A percentile compares a stretch with the other conserved stretches of the same genome.
These are phyloP conservation scores for Letharia lupina DNA, from an alignment of 495 filamentous ascomycete genomes.

Conservation along the genomic window DNA sequence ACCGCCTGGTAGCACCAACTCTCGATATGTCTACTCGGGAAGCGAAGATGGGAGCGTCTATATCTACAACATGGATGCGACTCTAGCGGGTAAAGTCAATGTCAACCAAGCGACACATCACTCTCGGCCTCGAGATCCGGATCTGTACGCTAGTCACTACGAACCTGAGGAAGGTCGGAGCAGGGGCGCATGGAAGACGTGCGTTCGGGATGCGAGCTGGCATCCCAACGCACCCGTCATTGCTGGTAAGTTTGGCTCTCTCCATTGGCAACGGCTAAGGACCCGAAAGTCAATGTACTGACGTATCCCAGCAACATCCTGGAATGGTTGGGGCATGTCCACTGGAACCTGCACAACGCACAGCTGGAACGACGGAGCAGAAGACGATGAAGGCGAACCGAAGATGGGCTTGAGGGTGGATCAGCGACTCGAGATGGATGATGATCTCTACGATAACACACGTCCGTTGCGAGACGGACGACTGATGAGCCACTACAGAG, in stretches of 20 bases:
- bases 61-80: constrained; percentile 91
- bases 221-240: constrained; percentile 84
- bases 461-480: constrained; percentile 5
- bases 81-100: constrained; percentile 70
- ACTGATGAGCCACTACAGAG: constrained; percentile 12
- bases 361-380: constrained; percentile 59
- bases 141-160: constrained; percentile 33
- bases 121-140: constrained; percentile 46
- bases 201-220: constrained; percentile 91
- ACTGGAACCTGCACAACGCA: constrained; percentile 69
- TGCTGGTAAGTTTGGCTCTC: constrained; percentile 54
- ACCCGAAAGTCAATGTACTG: not conserved
- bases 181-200: constrained; percentile 56
- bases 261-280: not conserved
- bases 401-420: constrained; percentile 48
- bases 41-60: constrained; percentile 82
- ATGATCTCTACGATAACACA: constrained; percentile 23
- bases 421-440: constrained; percentile 38
- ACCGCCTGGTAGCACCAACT: constrained; percentile 78
- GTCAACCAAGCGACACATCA: constrained; percentile 58
- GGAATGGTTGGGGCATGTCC: constrained; percentile 64
- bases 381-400: constrained; percentile 58
- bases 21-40: constrained; percentile 86
- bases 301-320: constrained; percentile 54
- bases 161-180: constrained; percentile 25